phyloP scores from a whole-genome alignment of 371 early-diverging fungal species.

The Mortierella sp. region DNA sequence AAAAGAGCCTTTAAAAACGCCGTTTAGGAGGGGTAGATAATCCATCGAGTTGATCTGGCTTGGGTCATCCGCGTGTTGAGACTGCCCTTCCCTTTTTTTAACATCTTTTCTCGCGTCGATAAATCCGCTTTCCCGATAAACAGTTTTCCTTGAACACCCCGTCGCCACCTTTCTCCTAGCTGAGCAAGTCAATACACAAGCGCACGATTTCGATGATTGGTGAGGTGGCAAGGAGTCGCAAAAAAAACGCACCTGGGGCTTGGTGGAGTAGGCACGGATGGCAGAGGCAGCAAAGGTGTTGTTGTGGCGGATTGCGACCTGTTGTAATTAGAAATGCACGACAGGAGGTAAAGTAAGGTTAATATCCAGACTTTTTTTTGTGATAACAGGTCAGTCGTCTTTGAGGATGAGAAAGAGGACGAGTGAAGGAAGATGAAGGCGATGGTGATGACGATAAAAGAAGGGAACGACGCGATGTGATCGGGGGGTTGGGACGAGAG shows the following conservation, averaged over 20 bases:
- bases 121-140: too few species aligned
- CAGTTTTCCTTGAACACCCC: too few species aligned
- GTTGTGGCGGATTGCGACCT: constrained; percentile 50
- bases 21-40: not conserved
- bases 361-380: not conserved
- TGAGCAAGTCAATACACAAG: too few species aligned
- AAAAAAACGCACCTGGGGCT: constrained; percentile 58
- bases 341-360: not conserved
- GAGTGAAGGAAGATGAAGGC: not conserved
- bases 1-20: not conserved
- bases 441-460: not conserved
- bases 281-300: constrained; percentile 47
- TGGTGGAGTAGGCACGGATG: constrained; percentile 57
- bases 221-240: too few species aligned
- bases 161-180: too few species aligned
- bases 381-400: not conserved
- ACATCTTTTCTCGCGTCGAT: not conserved
- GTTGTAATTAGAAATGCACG: not conserved
- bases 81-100: not conserved
- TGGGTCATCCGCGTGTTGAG: not conserved
- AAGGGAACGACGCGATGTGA: not conserved
- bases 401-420: not conserved
- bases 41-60: not conserved
- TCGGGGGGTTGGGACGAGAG: not conserved
- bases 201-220: too few species aligned